A percentile compares a stretch with the other conserved stretches of the same genome.
phyloP scores from a whole-genome alignment of 768 basidiomycete species.

The Naganishia vaughanmartiniae region DNA sequence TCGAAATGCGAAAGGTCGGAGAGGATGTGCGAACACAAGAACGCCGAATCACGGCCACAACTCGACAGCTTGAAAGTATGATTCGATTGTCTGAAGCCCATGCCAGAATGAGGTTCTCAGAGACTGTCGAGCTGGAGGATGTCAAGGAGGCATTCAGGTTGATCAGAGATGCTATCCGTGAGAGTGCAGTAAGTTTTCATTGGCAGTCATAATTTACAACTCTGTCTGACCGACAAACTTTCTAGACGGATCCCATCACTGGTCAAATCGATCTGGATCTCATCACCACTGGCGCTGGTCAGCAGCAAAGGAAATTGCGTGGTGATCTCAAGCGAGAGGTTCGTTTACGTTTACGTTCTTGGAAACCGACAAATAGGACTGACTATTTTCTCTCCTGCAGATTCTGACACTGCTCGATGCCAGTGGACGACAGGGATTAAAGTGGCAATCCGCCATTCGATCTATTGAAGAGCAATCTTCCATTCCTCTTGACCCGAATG shows the following conservation, averaged over 20 bases:
- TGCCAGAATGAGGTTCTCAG: slow-evolving; percentile 88
- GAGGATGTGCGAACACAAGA: slow-evolving; percentile 80
- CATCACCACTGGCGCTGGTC: slow-evolving; percentile 87
- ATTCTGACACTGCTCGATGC: slow-evolving; percentile 43
- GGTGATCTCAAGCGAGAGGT: slow-evolving; percentile 89
- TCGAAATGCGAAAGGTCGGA: slow-evolving; percentile 88
- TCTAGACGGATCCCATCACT: slow-evolving; percentile 81
- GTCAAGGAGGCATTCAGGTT: slow-evolving; percentile 89
- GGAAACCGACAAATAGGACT: neutral
- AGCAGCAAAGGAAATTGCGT: slow-evolving; percentile 75
- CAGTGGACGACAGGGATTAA: slow-evolving; percentile 37
- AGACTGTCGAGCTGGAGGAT: slow-evolving; percentile 79
- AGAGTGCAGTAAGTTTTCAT: slow-evolving; percentile 55
- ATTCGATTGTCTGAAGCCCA: slow-evolving; percentile 95
- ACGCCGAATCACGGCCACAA: slow-evolving; percentile 95
- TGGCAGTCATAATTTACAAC: neutral
- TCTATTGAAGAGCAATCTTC: slow-evolving; percentile 76
- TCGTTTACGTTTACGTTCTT: neutral
- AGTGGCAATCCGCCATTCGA: slow-evolving; percentile 22
- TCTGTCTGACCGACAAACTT: slow-evolving; percentile 7
- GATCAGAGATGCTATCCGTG: slow-evolving; percentile 93
- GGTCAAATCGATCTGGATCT: slow-evolving; percentile 93
- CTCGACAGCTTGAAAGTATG: slow-evolving; percentile 93
- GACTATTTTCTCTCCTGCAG: neutral
- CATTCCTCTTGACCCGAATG: slow-evolving; percentile 70